Base-by-base conservation (phyloP, 2,329 filamentous ascomycete genomes). In the Bipolaris bicolor region DNA sequence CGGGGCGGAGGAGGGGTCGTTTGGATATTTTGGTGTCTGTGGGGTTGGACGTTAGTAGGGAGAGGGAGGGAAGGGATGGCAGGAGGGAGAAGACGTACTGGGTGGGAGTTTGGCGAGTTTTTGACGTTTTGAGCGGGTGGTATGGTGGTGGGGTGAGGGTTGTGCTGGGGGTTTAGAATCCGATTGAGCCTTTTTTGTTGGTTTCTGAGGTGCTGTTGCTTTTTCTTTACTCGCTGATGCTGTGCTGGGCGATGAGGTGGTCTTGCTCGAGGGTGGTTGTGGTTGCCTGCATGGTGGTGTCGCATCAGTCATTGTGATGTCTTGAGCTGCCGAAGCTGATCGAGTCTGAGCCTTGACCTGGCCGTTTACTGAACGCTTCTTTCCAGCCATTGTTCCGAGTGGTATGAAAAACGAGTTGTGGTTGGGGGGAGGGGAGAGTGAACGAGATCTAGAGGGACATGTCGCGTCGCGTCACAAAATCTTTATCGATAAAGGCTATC, bases 1-100 rank as follows among this genome's bases (percentile, higher is more conserved):
- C 74, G 3, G 85, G 77, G 70, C 82, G 85, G n/a, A 82, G 80
- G 63, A 88, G 82, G 0, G 86, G 85, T 0, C 86, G 82, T 70
- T 85, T 86, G 61, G 79, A 60, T 49, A 33, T 22, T 13, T 31
- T 31, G 29, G 37, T 9, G 41, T 16, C 40, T 22, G 10, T 34
- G 15, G 3, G 15, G n/a, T 36, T 36, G 7, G 7, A 36, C n/a
- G 5, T 36, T 15, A n/a, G 10, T 36, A 3, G n/a, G 34, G 34
- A n/a, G 5, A 36, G 34, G 15, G 5, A 13, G 9, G 18, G 39
- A 41, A 7, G 13, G n/a, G 46, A 29, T 36, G 31, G 18, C 44
- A 20, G 18, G 41, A 20, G 24, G 20, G 41, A 20, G 24, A n/a
- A 31, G 41, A 55, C 62, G 54, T 63, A 73, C 71, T 63, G 16